These are phyloP conservation scores for Colletotrichum sp. DNA, from an alignment of 2,329 filamentous ascomycete species.

Conservation along the genomic window DNA sequence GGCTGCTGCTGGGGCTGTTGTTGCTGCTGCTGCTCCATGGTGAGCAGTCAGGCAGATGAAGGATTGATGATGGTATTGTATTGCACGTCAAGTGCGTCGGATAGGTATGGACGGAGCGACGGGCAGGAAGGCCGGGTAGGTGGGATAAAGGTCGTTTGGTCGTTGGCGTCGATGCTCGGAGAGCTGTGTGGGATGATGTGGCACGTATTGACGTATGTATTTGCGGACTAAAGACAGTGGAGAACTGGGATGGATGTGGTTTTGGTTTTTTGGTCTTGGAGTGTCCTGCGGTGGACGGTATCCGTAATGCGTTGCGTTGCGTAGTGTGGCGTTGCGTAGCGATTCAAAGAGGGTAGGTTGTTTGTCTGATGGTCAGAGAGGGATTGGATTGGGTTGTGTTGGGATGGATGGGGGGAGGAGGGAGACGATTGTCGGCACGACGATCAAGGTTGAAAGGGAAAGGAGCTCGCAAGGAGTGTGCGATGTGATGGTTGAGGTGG, in stretches of 20 bases:
- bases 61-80: conserved; percentile 24
- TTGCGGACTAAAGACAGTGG: conserved; percentile 22
- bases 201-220: conserved; percentile 21
- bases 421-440: conserved; percentile 13
- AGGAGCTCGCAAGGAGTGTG: conserved; percentile 24
- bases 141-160: conserved; percentile 20
- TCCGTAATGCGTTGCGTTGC: not conserved
- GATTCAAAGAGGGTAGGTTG: conserved; percentile 19
- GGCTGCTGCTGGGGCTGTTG: conserved; percentile 48
- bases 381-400: conserved; percentile 14
- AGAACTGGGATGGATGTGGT: conserved; percentile 22
- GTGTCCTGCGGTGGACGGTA: not conserved
- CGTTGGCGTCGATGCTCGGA: conserved; percentile 3
- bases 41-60: conserved; percentile 41
- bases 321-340: conserved; percentile 4
- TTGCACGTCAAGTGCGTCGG: conserved; percentile 49
- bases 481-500: conserved; percentile 21
- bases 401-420: conserved; percentile 9
- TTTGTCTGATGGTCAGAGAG: conserved; percentile 14
- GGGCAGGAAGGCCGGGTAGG: conserved; percentile 1
- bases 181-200: conserved; percentile 20
- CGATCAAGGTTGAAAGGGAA: conserved; percentile 20
- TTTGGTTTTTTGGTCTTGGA: conserved; percentile 13
- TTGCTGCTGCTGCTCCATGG: conserved; percentile 59
- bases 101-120: not conserved